Evolutionary conservation across 2,329 filamentous ascomycete species (phyloP).

Genomic region (Colletotrichum musae): DNA sequence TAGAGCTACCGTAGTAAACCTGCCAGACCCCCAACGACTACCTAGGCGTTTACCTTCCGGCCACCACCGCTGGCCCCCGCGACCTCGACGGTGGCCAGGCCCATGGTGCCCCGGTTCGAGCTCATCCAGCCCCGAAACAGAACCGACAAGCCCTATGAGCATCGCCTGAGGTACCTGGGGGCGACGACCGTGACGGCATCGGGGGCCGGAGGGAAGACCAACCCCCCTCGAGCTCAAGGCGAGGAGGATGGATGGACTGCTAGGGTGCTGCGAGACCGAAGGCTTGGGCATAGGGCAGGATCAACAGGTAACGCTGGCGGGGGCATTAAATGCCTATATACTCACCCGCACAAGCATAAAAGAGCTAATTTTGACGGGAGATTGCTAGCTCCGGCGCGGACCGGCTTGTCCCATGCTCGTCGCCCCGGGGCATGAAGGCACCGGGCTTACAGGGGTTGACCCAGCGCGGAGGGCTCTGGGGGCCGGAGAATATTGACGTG

Average conservation of each 20-base stretch:
- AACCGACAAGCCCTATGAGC: constrained; percentile 21
- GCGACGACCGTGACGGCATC: background rate
- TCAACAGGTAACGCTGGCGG: too few relatives aligned
- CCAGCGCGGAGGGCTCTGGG: background rate
- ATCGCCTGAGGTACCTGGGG: constrained; percentile 17
- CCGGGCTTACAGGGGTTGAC: constrained; percentile 14
- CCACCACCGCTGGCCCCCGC: constrained; percentile 7
- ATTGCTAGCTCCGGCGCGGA: background rate
- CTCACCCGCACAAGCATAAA: too few relatives aligned
- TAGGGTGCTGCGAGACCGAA: too few relatives aligned
- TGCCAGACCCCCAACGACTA: constrained; percentile 23
- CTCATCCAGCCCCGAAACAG: constrained; percentile 3
- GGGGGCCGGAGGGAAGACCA: too few relatives aligned
- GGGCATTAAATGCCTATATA: too few relatives aligned
- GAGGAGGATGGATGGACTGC: too few relatives aligned
- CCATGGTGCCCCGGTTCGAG: constrained; percentile 10
- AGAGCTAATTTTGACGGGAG: too few relatives aligned
- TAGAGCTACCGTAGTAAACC: background rate
- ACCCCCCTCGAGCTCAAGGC: too few relatives aligned
- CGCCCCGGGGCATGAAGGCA: background rate
- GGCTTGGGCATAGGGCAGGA: too few relatives aligned
- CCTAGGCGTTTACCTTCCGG: constrained; percentile 5
- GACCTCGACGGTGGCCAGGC: background rate
- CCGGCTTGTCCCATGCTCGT: constrained; percentile 7
- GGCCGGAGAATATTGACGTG: constrained; percentile 6